Evolutionary conservation across 192 early-diverging fungal genomes (phyloP), one percentile per base, ranked within the genome.

Genomic region (Nowakowskiella sp.): DNA sequence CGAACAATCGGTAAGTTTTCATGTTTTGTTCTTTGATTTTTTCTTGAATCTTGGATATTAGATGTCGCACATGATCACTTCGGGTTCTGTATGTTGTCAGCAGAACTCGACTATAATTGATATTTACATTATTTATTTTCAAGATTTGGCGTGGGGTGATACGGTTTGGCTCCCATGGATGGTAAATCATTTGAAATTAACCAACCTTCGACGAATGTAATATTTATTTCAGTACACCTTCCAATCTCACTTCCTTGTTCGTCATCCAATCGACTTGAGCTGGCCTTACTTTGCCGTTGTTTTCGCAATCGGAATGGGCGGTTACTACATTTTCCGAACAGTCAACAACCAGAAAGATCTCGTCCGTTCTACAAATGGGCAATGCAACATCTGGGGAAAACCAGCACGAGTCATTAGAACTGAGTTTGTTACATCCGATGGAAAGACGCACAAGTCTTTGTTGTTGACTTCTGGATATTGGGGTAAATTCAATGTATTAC

Each of bases 41-140:
- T 1, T 22, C 2, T 1, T 2, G n/a, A 22, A 53, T 43, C 31
- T 69, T 31, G 10, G 8, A 22, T 5, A 4, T 9, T 10, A 70
- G 82, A 89, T 63, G 87, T 89, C 53, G 76, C 75, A 47, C 87
- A 89, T 64, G 87, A 89, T 61, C 87, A 89, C 68, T 88, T 89
- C 65, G 87, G 87, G 24, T 89, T 85, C 69, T 87, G 61, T 70
- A 39, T 53, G 67, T 67, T 10, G 3, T 28, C 2, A 42, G 3
- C 4, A 59, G 21, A 24, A 6, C 4, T 34, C 46, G 46, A 10
- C 46, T 16, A 30, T 10, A 22, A 21, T 13, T 9, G 9, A 16
- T 47, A 9, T 30, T 33, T 21, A 9, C 9, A 47, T n/a, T n/a
- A n/a, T n/a, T n/a, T n/a, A n/a, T n/a, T n/a, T 3, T 1, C 9